These are phyloP conservation scores for Gracilaria caudata DNA, from an alignment of 23 red algal genomes.

Conservation along the genomic window DNA sequence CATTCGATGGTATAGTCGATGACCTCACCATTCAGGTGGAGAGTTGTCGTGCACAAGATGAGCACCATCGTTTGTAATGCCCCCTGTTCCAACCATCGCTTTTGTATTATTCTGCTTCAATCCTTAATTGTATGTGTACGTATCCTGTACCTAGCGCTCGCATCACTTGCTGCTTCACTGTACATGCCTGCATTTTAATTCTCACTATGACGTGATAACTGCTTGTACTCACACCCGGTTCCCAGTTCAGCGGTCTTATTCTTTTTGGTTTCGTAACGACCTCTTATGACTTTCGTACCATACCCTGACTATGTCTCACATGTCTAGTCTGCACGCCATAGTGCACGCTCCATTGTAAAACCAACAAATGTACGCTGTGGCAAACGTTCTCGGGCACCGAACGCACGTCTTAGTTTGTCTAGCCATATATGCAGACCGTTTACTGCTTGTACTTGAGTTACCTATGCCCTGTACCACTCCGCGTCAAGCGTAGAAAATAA, in stretches of 20 bases:
- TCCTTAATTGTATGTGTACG: not conserved
- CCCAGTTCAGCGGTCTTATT: not conserved
- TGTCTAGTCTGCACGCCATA: not conserved
- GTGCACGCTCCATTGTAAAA: not conserved
- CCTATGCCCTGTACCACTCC: too few species aligned
- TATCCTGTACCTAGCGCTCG: not conserved
- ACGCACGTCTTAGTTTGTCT: too few species aligned
- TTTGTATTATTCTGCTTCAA: not conserved
- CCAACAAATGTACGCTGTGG: too few species aligned
- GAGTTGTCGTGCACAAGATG: constrained; percentile 37
- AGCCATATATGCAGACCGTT: too few species aligned
- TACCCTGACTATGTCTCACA: not conserved
- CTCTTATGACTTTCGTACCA: not conserved
- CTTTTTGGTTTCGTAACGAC: not conserved
- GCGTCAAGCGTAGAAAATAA: too few species aligned
- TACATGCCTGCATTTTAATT: not conserved
- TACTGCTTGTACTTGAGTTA: too few species aligned
- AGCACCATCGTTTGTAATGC: not conserved
- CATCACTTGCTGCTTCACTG: not conserved
- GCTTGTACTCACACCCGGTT: not conserved
- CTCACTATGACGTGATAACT: not conserved
- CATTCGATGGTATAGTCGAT: constrained; percentile 62
- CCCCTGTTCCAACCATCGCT: not conserved
- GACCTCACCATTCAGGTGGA: constrained; percentile 63
- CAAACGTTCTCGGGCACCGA: too few species aligned